Conservation (phyloP, 1,284 basidiomycete genomes). For the Moesziomyces sp. region DNA sequence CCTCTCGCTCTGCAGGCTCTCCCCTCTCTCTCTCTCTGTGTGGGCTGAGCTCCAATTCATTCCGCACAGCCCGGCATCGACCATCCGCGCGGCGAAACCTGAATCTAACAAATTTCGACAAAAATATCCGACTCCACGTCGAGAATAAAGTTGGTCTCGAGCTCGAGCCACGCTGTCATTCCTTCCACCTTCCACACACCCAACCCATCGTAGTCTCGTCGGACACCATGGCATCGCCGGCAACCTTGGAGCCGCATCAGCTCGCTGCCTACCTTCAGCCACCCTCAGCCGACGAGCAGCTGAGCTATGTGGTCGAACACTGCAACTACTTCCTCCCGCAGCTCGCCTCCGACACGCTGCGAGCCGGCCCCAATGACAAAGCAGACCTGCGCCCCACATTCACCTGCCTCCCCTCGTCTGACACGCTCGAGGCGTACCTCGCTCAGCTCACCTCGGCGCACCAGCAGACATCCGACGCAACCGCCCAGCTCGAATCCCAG, state of each 20-base stretch:
- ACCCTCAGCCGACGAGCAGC: conserved; percentile 17
- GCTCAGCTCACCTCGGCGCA: conserved; percentile 23
- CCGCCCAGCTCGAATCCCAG: conserved; percentile 25
- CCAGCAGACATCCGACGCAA: conserved; percentile 5
- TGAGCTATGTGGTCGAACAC: conserved; percentile 37
- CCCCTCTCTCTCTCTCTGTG: no score
- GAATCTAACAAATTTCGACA: no score
- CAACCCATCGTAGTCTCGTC: not conserved
- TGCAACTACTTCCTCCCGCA: conserved; percentile 42
- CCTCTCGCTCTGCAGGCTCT: no score
- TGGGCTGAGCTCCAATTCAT: no score
- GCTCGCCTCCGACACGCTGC: conserved; percentile 28
- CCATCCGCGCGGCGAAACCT: no score
- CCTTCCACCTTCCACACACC: no score
- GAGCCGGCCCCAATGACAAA: not conserved
- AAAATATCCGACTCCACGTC: no score
- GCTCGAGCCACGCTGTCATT: no score
- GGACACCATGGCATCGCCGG: conserved; percentile 13
- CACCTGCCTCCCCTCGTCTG: conserved; percentile 29
- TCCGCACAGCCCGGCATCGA: no score
- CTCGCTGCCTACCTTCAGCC: conserved; percentile 19
- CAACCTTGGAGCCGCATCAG: conserved; percentile 35
- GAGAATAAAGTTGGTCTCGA: no score
- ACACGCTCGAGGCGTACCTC: conserved; percentile 34
- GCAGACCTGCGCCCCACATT: conserved; percentile 2